phyloP scores from a whole-genome alignment of 2,329 filamentous ascomycete species.

The Penicillium sp. region DNA sequence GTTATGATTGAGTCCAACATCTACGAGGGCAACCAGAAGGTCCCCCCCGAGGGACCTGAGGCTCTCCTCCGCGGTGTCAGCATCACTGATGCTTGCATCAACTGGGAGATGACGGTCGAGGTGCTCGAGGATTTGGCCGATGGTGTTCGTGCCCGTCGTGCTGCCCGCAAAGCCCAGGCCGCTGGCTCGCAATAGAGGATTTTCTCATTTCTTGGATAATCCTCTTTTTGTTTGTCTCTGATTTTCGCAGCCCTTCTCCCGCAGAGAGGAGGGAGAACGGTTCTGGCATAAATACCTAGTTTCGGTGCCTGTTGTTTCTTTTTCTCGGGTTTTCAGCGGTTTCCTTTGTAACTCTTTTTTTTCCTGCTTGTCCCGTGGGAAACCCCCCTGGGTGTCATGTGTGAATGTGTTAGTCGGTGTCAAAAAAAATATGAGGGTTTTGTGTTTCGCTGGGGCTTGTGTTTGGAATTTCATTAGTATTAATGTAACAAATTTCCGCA shows the following conservation, averaged over 20 bases:
- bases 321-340: conserved; percentile 11
- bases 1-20: conserved; percentile 99
- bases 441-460: background rate
- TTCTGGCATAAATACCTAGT: conserved; percentile 7
- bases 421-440: conserved; percentile 7
- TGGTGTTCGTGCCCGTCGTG: conserved; percentile 74
- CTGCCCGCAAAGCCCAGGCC: conserved; percentile 33
- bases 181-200: conserved; percentile 24
- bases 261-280: background rate
- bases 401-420: conserved; percentile 7
- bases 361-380: background rate
- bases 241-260: background rate
- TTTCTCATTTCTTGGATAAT: conserved; percentile 10
- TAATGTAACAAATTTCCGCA: background rate
- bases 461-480: background rate
- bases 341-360: conserved; percentile 10
- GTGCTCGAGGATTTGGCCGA: conserved; percentile 82
- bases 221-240: conserved; percentile 7
- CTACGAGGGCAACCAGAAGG: conserved; percentile 86
- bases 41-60: conserved; percentile 74
- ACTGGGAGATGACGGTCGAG: conserved; percentile 80
- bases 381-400: conserved; percentile 2
- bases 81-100: conserved; percentile 94
- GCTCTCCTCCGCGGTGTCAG: conserved; percentile 84
- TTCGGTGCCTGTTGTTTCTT: conserved; percentile 8